Base-by-base conservation (phyloP, 306 rosid genomes). In the Cucumis hystrix region DNA sequence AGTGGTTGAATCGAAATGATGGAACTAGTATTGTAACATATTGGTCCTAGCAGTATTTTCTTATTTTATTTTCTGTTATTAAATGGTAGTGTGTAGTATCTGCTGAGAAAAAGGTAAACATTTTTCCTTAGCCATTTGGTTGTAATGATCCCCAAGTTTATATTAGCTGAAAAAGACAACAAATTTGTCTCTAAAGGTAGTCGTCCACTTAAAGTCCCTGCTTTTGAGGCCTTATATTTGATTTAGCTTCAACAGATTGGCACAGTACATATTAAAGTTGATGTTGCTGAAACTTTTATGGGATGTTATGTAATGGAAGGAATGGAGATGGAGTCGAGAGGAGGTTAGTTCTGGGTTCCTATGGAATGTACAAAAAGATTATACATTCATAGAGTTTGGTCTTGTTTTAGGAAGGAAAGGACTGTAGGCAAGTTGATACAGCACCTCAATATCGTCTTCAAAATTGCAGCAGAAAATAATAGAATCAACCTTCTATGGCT, bases 1-100 rank as follows among this genome's bases (percentile, higher is more conserved):
- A 80, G 51, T 71, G 83, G 79, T 74, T 77, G 33, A 60, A 79
- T 69, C 66, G 70, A 70, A 79, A 49, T 49, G 78, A 82, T 76
- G 25, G 68, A 70, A 54, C 41, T 71, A 23, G 59, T 71, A 7
- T 11, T 71, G 23, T 71, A 47, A 25, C 37, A 71, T 71, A 47
- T 21, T 75, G 68, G 75, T 23, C 76, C 72, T 59, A 1, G 49
- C 54, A 2, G 35, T 74, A 68, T 28, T 52, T 69, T 74, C 71
- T 28, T 74, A 28, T 67, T 57, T 65, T 69, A 5, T 33, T 20
- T 59, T 61, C 59, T 16, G 41, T 47, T 63, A 17, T 17, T 39
- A 20, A 68, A 20, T 43, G 77, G 41, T 45, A 15, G 43, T 47
- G 59, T 71, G 7, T 45, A n/a, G 37, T 47, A 49, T 23, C 76